Evolutionary conservation across 495 filamentous ascomycete genomes (phyloP).

Genomic region (Penicillium silybi): DNA sequence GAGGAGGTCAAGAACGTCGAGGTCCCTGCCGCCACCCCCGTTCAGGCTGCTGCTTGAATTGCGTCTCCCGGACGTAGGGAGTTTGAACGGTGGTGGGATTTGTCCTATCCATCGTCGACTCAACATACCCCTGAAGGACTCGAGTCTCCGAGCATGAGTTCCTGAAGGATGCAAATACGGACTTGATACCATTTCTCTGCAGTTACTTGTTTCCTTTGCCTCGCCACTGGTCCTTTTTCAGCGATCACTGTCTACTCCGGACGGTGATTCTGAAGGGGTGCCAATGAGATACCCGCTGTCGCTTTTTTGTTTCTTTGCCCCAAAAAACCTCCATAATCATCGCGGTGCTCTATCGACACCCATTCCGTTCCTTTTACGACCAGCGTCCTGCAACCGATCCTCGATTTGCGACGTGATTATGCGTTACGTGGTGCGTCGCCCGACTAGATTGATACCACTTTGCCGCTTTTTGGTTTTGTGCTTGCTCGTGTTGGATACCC

Average conservation of each 20-base stretch:
- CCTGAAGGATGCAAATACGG: constrained; percentile 20
- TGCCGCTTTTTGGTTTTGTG: constrained; percentile 30
- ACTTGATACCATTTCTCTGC: constrained; percentile 22
- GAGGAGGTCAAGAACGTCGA: constrained; percentile 32
- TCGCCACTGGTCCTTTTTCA: constrained; percentile 24
- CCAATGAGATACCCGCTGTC: constrained; percentile 40
- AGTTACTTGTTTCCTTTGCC: constrained; percentile 22
- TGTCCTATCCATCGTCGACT: constrained; percentile 20
- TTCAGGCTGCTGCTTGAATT: constrained; percentile 50
- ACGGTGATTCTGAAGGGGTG: constrained; percentile 12
- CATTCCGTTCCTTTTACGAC: constrained; percentile 39
- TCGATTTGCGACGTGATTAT: constrained; percentile 31
- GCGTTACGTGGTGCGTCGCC: constrained; percentile 40
- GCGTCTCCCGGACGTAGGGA: constrained; percentile 26
- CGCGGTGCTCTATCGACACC: constrained; percentile 12
- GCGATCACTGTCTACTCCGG: background rate
- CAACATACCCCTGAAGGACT: constrained; percentile 13
- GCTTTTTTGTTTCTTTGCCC: constrained; percentile 16
- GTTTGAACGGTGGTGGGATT: constrained; percentile 46
- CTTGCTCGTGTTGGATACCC: constrained; percentile 37
- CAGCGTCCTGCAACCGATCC: constrained; percentile 33
- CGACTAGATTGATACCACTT: constrained; percentile 54
- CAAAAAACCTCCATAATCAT: constrained; percentile 21
- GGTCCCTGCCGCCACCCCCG: constrained; percentile 37
- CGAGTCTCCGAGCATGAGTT: background rate